Conservation (phyloP, 345 rosid species). For the Pistacia vera region DNA sequence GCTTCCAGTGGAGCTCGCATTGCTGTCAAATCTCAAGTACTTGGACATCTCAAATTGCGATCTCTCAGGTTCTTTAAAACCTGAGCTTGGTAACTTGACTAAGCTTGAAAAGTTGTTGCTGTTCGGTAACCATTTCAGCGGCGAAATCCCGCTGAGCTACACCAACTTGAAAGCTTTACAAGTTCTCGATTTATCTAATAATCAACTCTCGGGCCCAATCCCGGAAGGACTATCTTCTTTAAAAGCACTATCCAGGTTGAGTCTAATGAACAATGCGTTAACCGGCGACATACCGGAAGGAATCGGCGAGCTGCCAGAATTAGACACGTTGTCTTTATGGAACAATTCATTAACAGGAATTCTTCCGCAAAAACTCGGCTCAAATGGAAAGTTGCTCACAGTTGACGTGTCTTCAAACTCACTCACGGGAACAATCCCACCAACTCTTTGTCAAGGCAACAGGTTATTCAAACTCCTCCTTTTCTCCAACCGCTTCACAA, state of each 20-base stretch:
- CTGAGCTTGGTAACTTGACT: conserved; percentile 61
- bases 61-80: conserved; percentile 68
- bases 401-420: conserved; percentile 81
- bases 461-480: conserved; percentile 78
- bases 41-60: conserved; percentile 63
- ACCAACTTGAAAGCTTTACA: conserved; percentile 47
- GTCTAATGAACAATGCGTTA: conserved; percentile 61
- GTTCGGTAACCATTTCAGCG: conserved; percentile 53
- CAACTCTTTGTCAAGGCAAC: conserved; percentile 73
- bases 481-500: conserved; percentile 69
- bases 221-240: conserved; percentile 56
- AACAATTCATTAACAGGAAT: conserved; percentile 66
- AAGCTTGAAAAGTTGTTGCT: conserved; percentile 59
- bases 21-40: conserved; percentile 58
- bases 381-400: conserved; percentile 53
- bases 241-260: conserved; percentile 56
- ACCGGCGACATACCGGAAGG: conserved; percentile 68
- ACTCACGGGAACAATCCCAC: conserved; percentile 74
- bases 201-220: conserved; percentile 67
- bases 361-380: conserved; percentile 77
- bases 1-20: conserved; percentile 59
- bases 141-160: conserved; percentile 74
- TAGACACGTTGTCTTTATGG: conserved; percentile 67
- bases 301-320: conserved; percentile 61
- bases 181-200: conserved; percentile 69